A percentile compares a stretch with the other conserved stretches of the same genome.
Evolutionary conservation across 2,329 filamentous ascomycete species (phyloP).

Genomic region (Colletotrichum sidae): DNA sequence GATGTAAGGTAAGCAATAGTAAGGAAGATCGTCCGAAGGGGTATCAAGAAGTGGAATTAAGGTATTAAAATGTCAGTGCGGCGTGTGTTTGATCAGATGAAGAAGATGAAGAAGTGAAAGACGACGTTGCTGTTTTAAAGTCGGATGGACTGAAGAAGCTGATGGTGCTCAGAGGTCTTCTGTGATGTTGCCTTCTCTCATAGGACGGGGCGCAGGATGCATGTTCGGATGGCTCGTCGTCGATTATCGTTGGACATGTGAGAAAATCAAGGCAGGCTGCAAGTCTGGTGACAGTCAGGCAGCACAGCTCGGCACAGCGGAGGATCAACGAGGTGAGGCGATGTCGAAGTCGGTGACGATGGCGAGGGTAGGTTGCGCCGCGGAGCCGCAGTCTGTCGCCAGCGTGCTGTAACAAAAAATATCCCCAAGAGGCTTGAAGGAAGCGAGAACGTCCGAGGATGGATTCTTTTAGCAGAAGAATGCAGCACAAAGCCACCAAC

Average conservation of each 20-base stretch:
- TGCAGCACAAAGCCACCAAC: neutral
- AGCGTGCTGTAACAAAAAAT: slow-evolving; percentile 8
- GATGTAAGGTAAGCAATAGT: neutral
- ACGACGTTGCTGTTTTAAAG: no score
- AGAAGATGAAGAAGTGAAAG: no score
- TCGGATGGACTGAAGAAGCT: neutral
- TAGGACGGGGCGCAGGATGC: no score
- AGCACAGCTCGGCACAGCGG: neutral
- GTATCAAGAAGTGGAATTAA: slow-evolving; percentile 9
- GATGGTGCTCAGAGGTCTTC: neutral
- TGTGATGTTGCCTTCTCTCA: no score
- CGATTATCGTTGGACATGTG: no score
- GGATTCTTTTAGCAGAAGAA: neutral
- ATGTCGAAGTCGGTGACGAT: neutral
- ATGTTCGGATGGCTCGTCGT: no score
- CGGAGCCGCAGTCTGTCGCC: slow-evolving; percentile 16
- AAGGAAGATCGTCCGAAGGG: neutral
- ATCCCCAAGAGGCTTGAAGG: neutral
- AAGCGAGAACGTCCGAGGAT: slow-evolving; percentile 7
- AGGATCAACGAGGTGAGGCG: slow-evolving; percentile 16
- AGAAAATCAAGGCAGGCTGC: no score
- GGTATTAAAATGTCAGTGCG: slow-evolving; percentile 5
- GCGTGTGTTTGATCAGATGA: no score
- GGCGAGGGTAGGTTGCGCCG: slow-evolving; percentile 9
- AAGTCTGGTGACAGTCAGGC: no score